phyloP scores from a whole-genome alignment of 2,329 filamentous ascomycete genomes.

The Fusarium globosum region DNA sequence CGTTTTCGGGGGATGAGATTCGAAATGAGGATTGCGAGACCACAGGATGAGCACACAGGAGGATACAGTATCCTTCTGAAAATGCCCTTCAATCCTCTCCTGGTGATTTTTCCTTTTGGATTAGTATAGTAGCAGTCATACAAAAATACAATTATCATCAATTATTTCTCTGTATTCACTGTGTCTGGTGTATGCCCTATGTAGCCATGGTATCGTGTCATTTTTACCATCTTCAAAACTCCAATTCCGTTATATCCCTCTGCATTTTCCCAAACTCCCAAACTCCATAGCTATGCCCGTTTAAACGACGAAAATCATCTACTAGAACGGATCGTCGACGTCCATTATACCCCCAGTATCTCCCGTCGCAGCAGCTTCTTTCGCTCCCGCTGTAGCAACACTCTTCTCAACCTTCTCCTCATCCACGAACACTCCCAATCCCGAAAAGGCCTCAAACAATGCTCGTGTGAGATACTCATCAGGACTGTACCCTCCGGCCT shows the following conservation, averaged over 20 bases:
- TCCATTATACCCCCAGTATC: conserved; percentile 57
- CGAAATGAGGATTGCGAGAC: conserved; percentile 34
- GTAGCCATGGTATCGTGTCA: conserved; percentile 16
- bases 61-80: background rate
- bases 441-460: conserved; percentile 89
- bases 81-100: conserved; percentile 19
- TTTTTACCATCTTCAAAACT: conserved; percentile 5
- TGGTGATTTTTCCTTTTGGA: conserved; percentile 37
- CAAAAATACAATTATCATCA: conserved; percentile 33
- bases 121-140: conserved; percentile 41
- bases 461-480: conserved; percentile 84
- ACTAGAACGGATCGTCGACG: conserved; percentile 59
- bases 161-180: background rate
- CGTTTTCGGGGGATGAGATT: conserved; percentile 47
- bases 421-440: conserved; percentile 85
- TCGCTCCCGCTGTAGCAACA: conserved; percentile 50
- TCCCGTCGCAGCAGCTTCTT: conserved; percentile 50
- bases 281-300: conserved; percentile 45
- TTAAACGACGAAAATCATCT: background rate
- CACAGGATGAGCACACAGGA: conserved; percentile 4
- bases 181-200: background rate
- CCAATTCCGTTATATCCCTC: conserved; percentile 1
- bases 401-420: conserved; percentile 72
- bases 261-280: conserved; percentile 8
- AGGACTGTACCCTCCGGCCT: conserved; percentile 85